These are phyloP conservation scores for Boletus barrowsii DNA, from an alignment of 768 basidiomycete genomes.

Conservation along the genomic window DNA sequence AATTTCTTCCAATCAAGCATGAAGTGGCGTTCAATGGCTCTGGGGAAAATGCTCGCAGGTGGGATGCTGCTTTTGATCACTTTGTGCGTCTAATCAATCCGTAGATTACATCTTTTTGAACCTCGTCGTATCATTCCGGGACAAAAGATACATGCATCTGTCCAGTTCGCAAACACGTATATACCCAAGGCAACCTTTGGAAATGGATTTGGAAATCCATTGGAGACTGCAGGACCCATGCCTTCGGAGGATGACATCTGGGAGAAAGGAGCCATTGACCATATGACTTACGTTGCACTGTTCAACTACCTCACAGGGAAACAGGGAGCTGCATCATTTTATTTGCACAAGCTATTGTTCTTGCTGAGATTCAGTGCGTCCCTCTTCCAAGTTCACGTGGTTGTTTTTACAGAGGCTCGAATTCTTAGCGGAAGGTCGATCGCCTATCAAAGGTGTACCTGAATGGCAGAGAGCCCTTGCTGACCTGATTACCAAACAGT, in stretches of 20 bases:
- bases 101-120: constrained; percentile 2
- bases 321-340: constrained; percentile 3
- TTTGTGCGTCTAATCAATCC: background rate
- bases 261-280: constrained; percentile 3
- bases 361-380: constrained; percentile 7
- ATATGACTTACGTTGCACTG: background rate
- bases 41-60: constrained; percentile 3
- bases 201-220: constrained; percentile 6
- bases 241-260: constrained; percentile 4
- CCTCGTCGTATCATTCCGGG: constrained; percentile 8
- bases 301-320: constrained; percentile 1
- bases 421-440: constrained; percentile 3
- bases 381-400: background rate
- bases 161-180: constrained; percentile 3
- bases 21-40: constrained; percentile 7
- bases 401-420: background rate
- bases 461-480: constrained; percentile 4
- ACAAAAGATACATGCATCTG: constrained; percentile 6
- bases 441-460: background rate
- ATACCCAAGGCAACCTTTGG: constrained; percentile 10
- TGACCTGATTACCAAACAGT: constrained; percentile 2
- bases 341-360: constrained; percentile 4
- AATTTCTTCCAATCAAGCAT: constrained; percentile 4
- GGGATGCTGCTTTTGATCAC: background rate
- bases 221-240: constrained; percentile 5